Percentiles rank a stretch among this genome's conserved stretches.
Conservation (phyloP, 2,329 filamentous ascomycete species). For the Aspergillaceae sp. region DNA sequence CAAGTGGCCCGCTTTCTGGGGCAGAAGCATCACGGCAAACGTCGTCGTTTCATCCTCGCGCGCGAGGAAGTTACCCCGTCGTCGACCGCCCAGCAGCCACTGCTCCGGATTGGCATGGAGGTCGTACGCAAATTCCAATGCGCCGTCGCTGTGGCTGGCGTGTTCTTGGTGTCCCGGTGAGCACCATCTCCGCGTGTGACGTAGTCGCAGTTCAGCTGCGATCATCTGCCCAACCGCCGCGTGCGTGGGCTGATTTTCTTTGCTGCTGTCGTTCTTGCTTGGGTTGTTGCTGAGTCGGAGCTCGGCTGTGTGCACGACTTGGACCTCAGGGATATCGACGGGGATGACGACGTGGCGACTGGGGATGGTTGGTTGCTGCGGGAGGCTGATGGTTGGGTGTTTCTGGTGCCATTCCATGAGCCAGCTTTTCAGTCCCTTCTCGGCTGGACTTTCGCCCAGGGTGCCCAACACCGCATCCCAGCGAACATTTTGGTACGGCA, state of each 20-base stretch:
- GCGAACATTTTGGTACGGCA: slow-evolving; percentile 43
- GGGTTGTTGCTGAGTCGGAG: slow-evolving; percentile 24
- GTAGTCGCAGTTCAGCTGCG: slow-evolving; percentile 41
- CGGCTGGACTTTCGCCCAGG: slow-evolving; percentile 36
- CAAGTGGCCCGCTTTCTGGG: slow-evolving; percentile 68
- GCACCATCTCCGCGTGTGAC: slow-evolving; percentile 49
- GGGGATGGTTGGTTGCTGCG: slow-evolving; percentile 29
- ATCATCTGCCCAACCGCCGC: slow-evolving; percentile 41
- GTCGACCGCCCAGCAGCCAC: slow-evolving; percentile 78
- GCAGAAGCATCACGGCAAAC: slow-evolving; percentile 68
- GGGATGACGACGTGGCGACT: slow-evolving; percentile 69
- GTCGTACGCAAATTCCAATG: slow-evolving; percentile 75
- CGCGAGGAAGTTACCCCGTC: slow-evolving; percentile 63
- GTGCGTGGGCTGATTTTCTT: slow-evolving; percentile 18
- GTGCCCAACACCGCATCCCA: slow-evolving; percentile 47
- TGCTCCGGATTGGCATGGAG: slow-evolving; percentile 62
- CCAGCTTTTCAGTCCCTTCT: slow-evolving; percentile 41
- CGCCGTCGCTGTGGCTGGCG: slow-evolving; percentile 30
- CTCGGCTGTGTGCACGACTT: slow-evolving; percentile 68
- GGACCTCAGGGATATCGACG: slow-evolving; percentile 76
- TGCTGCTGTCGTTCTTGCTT: background rate
- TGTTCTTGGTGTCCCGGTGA: slow-evolving; percentile 19
- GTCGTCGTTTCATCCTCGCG: slow-evolving; percentile 38
- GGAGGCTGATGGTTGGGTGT: slow-evolving; percentile 24
- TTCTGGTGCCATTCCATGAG: slow-evolving; percentile 49